Evolutionary conservation across 2,329 filamentous ascomycete genomes (phyloP).

Genomic region (Fusarium guadeloupense): DNA sequence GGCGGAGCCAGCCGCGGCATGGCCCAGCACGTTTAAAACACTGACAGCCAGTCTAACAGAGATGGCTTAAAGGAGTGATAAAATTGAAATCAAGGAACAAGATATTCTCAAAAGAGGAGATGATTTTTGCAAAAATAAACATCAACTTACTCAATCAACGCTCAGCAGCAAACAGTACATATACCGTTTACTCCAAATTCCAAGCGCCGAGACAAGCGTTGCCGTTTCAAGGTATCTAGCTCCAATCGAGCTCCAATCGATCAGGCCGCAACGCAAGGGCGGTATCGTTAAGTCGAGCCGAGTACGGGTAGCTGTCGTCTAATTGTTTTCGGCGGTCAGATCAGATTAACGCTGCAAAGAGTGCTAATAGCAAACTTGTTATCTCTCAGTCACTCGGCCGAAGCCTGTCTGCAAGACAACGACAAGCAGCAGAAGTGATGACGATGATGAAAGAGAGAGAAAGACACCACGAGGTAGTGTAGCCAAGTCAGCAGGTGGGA

Average conservation of each 20-base stretch:
- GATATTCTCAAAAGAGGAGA: neutral
- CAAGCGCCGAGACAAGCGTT: slow-evolving; percentile 25
- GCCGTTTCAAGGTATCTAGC: slow-evolving; percentile 6
- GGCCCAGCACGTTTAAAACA: slow-evolving; percentile 29
- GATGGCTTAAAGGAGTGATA: neutral
- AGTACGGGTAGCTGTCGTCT: slow-evolving; percentile 4
- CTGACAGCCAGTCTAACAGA: slow-evolving; percentile 1
- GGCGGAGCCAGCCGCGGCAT: slow-evolving; percentile 29
- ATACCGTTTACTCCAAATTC: slow-evolving; percentile 10
- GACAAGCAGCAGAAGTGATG: slow-evolving; percentile 18
- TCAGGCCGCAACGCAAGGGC: slow-evolving; percentile 35
- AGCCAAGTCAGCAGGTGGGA: slow-evolving; percentile 25
- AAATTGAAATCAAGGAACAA: neutral
- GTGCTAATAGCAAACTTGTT: slow-evolving; percentile 5
- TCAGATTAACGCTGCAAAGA: neutral
- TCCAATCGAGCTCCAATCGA: slow-evolving; percentile 29
- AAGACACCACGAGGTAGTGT: slow-evolving; percentile 25
- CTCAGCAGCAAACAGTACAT: neutral
- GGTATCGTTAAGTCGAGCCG: slow-evolving; percentile 3
- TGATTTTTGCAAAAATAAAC: neutral
- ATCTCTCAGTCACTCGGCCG: slow-evolving; percentile 28
- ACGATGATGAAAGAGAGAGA: slow-evolving; percentile 10
- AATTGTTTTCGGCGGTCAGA: slow-evolving; percentile 3
- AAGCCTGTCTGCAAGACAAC: slow-evolving; percentile 20
- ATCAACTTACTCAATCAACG: slow-evolving; percentile 21